Evolutionary conservation across 371 early-diverging fungal genomes (phyloP).

Genomic region (Vairimorpha necatrix): DNA sequence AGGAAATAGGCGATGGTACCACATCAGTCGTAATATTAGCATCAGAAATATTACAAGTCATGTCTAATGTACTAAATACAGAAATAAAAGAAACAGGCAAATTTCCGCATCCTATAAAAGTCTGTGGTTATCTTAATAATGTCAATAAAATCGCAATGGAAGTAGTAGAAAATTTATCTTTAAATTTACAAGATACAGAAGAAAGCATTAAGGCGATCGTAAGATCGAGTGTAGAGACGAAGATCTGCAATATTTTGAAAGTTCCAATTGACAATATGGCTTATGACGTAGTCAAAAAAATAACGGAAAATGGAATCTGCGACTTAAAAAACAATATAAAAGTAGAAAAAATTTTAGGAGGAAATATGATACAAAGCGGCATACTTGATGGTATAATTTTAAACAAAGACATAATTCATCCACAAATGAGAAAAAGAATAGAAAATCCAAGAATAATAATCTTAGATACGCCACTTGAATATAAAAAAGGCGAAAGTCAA

Average conservation of each 20-base stretch:
- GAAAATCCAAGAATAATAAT: conserved; percentile 93
- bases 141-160: conserved; percentile 81
- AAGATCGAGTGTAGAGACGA: conserved; percentile 85
- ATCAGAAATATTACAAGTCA: conserved; percentile 59
- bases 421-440: conserved; percentile 94
- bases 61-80: conserved; percentile 69
- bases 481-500: conserved; percentile 99
- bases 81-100: conserved; percentile 61
- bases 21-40: conserved; percentile 90
- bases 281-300: conserved; percentile 82
- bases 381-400: conserved; percentile 97
- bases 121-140: conserved; percentile 80
- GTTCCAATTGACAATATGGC: conserved; percentile 93
- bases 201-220: conserved; percentile 80
- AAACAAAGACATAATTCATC: conserved; percentile 98
- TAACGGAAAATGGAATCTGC: conserved; percentile 68
- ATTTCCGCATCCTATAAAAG: conserved; percentile 85
- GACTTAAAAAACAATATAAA: conserved; percentile 94
- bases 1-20: conserved; percentile 99
- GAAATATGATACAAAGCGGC: conserved; percentile 82
- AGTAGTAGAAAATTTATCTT: conserved; percentile 74
- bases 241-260: conserved; percentile 85
- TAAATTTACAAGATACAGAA: conserved; percentile 73
- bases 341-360: conserved; percentile 93
- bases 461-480: conserved; percentile 96